Evolutionary conservation across 257 asterid genomes (phyloP).

Genomic region (Fraxinus quadrangulata): DNA sequence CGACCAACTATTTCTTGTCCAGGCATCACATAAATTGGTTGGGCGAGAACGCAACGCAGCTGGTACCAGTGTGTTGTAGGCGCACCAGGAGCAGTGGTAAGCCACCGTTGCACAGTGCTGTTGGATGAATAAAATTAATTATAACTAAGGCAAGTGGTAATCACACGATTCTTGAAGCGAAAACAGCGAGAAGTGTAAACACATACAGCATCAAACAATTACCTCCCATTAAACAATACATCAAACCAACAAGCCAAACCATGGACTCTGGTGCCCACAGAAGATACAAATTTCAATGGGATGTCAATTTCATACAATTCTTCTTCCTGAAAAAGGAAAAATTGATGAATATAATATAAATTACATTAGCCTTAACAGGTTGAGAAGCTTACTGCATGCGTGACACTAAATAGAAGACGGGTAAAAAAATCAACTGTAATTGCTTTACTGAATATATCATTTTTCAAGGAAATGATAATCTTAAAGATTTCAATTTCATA

Average conservation of each 20-base stretch:
- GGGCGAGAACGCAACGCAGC: constrained; percentile 88
- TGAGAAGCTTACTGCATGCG: constrained; percentile 12
- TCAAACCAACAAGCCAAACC: constrained; percentile 99
- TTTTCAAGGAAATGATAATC: neutral
- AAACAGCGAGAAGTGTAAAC: neutral
- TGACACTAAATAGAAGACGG: neutral
- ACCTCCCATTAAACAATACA: constrained; percentile 94
- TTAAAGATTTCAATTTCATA: neutral
- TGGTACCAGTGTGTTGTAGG: constrained; percentile 99
- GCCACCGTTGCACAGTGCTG: constrained; percentile 95
- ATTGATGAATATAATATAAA: constrained; percentile 7
- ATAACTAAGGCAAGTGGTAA: constrained; percentile 19
- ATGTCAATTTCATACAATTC: constrained; percentile 85
- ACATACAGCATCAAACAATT: constrained; percentile 25
- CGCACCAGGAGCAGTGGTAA: constrained; percentile 95
- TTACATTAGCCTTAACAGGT: neutral
- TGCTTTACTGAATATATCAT: neutral
- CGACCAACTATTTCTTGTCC: constrained; percentile 95
- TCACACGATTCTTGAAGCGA: constrained; percentile 2
- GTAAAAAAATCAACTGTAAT: neutral
- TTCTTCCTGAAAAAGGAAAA: constrained; percentile 67
- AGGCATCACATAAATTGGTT: constrained; percentile 95
- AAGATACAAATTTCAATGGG: constrained; percentile 71
- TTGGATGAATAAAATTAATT: constrained; percentile 13
- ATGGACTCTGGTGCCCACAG: constrained; percentile 87